Base-by-base conservation (phyloP, 192 early-diverging fungal species). In the Coemansia sp. region DNA sequence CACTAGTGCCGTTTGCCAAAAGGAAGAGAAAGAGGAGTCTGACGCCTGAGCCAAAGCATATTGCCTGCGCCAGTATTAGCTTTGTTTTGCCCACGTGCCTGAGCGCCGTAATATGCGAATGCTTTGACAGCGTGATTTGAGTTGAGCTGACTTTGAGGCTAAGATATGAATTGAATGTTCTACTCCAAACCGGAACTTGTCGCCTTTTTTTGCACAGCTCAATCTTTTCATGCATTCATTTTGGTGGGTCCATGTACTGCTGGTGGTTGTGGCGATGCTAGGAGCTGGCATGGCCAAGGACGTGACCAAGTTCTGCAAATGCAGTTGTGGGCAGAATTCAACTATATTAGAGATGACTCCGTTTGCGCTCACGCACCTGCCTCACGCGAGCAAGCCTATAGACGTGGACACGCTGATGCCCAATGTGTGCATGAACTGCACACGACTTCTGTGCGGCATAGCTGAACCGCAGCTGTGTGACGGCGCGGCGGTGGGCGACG, bases 391-490 rank as follows among this genome's bases (percentile, higher is more conserved):
- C 54, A 27, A 67, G 56, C 75, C 75, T 2, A 71, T 78, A 32
- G 75, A 78, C 54, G 53, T 63, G 0, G 64, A 53, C 30, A 78
- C 75, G 25, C 51, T 78, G 35, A 47, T 61, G 54, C 75, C 75
- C 17, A 78, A 68, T 35, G 69, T 68, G 39, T 78, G 75, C 27
- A 78, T 78, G 75, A 78, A 78, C 58, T 78, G 75, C 51, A 78
- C 75, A 2, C 59, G 69, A 34, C 32, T 61, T 32, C 40, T 78
- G 23, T 78, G 75, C 46, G 68, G 68, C 0, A 63, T 60, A 0
- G 69, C 69, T 0, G 75, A 78, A 45, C 75, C 75, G 9, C 41
- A 63, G n/a, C 31, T 78, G 56, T 78, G 75, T 42, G 75, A 71
- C 41, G 75, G 75, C 14, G 69, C 75, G 23, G 75, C 75, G 13